Percentiles rank a stretch among this genome's conserved stretches.
phyloP scores from a whole-genome alignment of 352 stramenopile species.

The Pythium brachiatum region DNA sequence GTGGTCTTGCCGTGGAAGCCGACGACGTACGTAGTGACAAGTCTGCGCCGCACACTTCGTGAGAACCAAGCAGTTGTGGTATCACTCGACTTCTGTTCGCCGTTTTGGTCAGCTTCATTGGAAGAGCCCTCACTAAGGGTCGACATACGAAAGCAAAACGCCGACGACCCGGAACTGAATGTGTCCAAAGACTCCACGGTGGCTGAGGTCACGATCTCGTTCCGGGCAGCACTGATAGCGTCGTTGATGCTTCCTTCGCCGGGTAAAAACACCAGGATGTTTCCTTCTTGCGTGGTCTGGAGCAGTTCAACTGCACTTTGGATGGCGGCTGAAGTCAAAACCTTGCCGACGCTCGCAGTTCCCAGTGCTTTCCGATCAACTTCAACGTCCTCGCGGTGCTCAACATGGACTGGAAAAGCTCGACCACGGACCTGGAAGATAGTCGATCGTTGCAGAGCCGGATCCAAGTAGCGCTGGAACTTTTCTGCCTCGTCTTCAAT shows the following conservation, averaged over 20 bases:
- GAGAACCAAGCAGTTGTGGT: neutral
- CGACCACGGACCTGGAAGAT: constrained; percentile 25
- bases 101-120: neutral
- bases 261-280: constrained; percentile 30
- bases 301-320: constrained; percentile 25
- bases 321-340: constrained; percentile 18
- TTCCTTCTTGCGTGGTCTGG: constrained; percentile 18
- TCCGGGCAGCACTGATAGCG: constrained; percentile 10
- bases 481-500: constrained; percentile 20
- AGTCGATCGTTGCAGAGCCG: constrained; percentile 2
- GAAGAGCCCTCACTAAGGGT: neutral
- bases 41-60: neutral
- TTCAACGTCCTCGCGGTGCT: constrained; percentile 24
- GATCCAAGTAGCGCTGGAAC: constrained; percentile 22
- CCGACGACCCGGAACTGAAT: neutral
- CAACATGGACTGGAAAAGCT: constrained; percentile 28
- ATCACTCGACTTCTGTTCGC: neutral
- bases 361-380: constrained; percentile 14
- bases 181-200: constrained; percentile 13
- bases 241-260: constrained; percentile 28
- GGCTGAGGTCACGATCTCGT: constrained; percentile 13
- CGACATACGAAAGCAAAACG: constrained; percentile 18
- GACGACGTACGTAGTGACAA: constrained; percentile 15
- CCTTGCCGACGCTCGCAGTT: constrained; percentile 10
- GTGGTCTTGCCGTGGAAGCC: constrained; percentile 26